Percentiles rank a stretch among this genome's conserved stretches.
Evolutionary conservation across 1,284 basidiomycete species (phyloP).

Genomic region (Apiotrichum montevideense): DNA sequence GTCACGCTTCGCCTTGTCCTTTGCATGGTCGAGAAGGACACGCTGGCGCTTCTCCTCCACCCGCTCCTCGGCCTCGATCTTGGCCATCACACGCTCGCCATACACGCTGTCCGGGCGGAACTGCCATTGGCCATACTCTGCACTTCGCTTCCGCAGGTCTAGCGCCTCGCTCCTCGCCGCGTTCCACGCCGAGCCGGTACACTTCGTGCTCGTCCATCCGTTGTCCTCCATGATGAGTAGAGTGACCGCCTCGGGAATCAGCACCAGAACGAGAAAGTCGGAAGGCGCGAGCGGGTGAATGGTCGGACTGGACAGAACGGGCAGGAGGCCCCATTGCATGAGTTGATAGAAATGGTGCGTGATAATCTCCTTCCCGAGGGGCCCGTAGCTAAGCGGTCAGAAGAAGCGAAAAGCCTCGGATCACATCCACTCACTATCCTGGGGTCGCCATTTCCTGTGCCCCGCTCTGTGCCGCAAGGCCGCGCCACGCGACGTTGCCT

Average conservation of each 20-base stretch:
- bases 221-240: conserved; percentile 38
- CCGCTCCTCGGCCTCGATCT: not conserved
- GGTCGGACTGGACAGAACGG: conserved; percentile 3
- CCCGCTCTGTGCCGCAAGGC: not conserved
- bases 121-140: conserved; percentile 27
- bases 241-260: conserved; percentile 39
- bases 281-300: conserved; percentile 23
- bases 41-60: not conserved
- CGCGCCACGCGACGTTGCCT: not conserved
- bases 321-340: conserved; percentile 23
- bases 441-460: conserved; percentile 3
- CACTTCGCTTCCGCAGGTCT: conserved; percentile 22
- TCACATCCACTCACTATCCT: conserved; percentile 36
- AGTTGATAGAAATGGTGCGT: conserved; percentile 28
- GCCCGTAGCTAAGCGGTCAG: conserved; percentile 36
- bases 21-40: too few species aligned
- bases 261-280: conserved; percentile 36
- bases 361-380: conserved; percentile 31
- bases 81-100: not conserved
- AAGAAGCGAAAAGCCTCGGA: not conserved
- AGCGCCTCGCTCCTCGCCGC: conserved; percentile 16
- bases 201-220: conserved; percentile 6
- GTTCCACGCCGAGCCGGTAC: conserved; percentile 8
- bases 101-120: conserved; percentile 19
- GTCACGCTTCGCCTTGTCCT: too few species aligned